A percentile compares a stretch with the other conserved stretches of the same genome.
These are phyloP conservation scores for Cairneyella variabilis DNA, from an alignment of 495 filamentous ascomycete species.

Conservation along the genomic window DNA sequence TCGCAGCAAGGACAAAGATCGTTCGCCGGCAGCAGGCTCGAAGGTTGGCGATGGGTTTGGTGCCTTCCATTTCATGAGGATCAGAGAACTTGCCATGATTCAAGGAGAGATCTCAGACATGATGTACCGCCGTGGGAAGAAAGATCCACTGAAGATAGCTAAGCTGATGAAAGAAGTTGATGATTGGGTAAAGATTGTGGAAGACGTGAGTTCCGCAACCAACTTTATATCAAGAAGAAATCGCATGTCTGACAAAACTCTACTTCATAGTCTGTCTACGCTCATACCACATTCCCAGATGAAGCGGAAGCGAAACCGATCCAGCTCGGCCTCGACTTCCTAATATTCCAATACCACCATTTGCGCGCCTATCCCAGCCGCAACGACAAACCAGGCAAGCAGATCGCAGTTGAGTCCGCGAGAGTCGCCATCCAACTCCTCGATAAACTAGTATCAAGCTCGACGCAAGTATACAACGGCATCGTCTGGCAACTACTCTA, in stretches of 20 bases:
- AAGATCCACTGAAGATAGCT: not conserved
- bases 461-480: constrained; percentile 6
- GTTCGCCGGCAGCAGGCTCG: too few relatives aligned
- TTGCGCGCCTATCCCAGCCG: constrained; percentile 4
- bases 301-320: not conserved
- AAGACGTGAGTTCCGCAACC: not conserved
- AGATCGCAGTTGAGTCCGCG: not conserved
- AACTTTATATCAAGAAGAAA: not conserved
- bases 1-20: not conserved
- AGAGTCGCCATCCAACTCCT: not conserved
- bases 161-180: not conserved
- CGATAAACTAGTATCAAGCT: constrained; percentile 10
- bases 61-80: not conserved
- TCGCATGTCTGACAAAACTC: not conserved
- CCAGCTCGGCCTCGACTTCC: constrained; percentile 3
- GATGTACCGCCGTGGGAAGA: not conserved
- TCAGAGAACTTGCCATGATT: not conserved
- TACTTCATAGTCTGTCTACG: not conserved
- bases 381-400: not conserved
- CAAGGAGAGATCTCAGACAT: constrained; percentile 4
- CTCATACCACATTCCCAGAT: not conserved
- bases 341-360: constrained; percentile 10
- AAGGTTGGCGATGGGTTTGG: not conserved
- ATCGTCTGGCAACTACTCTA: constrained; percentile 11
- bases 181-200: not conserved